Base-by-base conservation (phyloP, 176 grass and related monocot genomes). In the Oryza coarctata region DNA sequence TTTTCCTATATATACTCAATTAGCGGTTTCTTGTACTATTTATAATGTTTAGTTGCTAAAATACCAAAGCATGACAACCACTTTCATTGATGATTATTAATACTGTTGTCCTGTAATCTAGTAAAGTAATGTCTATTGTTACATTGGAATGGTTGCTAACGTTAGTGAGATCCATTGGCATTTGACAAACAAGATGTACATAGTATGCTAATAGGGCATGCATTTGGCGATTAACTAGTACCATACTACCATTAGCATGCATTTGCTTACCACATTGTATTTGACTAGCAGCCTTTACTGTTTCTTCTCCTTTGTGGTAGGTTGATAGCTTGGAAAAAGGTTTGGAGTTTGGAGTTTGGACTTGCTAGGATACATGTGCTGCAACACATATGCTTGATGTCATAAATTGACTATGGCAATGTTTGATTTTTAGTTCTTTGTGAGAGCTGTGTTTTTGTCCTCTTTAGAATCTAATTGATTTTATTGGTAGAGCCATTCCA, bases 61-160 rank as follows among this genome's bases (percentile, higher is more conserved):
- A 3, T 35, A 70, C 0, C 7, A 7, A 12, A 70, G 6, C 3
- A 52, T 28, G 0, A 26, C 0, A 36, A 1, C 71, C 0, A 70
- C 15, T 81, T 63, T 31, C 17, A 12, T 23, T 6, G 0, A 23
- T 83, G 29, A 20, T 3, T 47, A 18, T 50, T 50, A 44, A 3
- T 0, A 39, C 29, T 62, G 47, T 36, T 70, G 30, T 30, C 22
- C 65, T 63, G 11, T 10, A 55, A 11, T 50, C 2, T 70, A 50
- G 12, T 63, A 2, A 25, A 49, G 17, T 50, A 0, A 25, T 78
- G 25, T 57, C 20, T 70, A 44, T 33, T 58, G 66, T 75, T 87
- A 62, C n/a, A 80, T 86, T 86, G 33, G 65, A 67, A 57, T 80
- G 34, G 32, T 40, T 55, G 43, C 2, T 12, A 2, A 23, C 17